Evolutionary conservation across 371 early-diverging fungal genomes (phyloP), one percentile per base, ranked within the genome.

Genomic region (Syncephalastrum sp.): DNA sequence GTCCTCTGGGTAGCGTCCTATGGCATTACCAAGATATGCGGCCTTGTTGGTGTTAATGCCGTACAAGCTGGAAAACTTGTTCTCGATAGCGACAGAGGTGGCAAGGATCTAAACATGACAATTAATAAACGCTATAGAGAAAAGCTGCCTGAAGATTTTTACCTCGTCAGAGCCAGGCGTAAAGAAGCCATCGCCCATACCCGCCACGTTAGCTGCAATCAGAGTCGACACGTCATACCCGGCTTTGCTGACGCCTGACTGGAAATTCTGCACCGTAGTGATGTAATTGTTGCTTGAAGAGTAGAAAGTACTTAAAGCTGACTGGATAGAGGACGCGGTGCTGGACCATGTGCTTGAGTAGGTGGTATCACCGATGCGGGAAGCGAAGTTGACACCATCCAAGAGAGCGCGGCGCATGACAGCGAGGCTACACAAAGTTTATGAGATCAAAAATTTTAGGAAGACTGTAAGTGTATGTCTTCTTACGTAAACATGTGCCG

Each of bases 1-100:
- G 65, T 92, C 91, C 57, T 88, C 90, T 0, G 85, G 77, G 60
- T 91, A 92, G 10, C 91, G 67, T 8, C 91, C 91, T 15, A 86
- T 73, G 0, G 86, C 85, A 14, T 69, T 68, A 14, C 79, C 81
- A 1, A 56, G 50, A 42, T 23, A 23, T 15, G 59, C 24, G 7
- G 29, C 38, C 15, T 45, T 15, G 38, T 33, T 33, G 7, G 4
- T 24, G 71, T 90, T 92, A 49, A 92, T 59, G 6, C 72, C 57
- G 56, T 83, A 91, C 44, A 83, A 53, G 0, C 60, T 42, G 7
- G 61, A 63, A 55, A 89, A 84, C 12, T 61, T 48, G 0, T 65
- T 47, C 47, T 82, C 68, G 16, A 89, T 59, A 5, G 56, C 55
- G 3, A 60, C 50, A 15, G 82, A 72, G 0, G 90, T 88, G 3